Evolutionary conservation across 208 protist species (phyloP).

Genomic region (Leptomonas seymouri): DNA sequence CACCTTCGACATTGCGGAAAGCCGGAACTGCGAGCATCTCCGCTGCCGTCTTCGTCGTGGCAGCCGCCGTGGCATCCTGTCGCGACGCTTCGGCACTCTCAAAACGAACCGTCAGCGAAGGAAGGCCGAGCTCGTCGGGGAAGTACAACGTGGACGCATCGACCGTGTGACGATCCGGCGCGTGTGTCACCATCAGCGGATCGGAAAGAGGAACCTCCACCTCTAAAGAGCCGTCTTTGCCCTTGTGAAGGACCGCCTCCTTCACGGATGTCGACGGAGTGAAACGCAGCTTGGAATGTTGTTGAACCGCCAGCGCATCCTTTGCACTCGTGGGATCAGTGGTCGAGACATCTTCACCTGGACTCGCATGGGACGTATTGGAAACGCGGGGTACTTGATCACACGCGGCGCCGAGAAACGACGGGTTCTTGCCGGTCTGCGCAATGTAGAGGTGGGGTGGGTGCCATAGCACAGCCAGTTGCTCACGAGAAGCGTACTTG

Average conservation of each 20-base stretch:
- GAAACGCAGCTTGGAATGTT: conserved; percentile 11
- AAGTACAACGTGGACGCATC: conserved; percentile 56
- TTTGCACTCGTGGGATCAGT: too few species aligned
- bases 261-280: not conserved
- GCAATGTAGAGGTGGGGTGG: conserved; percentile 39
- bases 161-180: conserved; percentile 24
- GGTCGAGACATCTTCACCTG: not conserved
- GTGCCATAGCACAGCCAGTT: conserved; percentile 52
- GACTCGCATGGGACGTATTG: too few species aligned
- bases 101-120: conserved; percentile 51
- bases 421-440: conserved; percentile 71
- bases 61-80: conserved; percentile 31
- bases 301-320: not conserved
- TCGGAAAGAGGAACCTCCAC: conserved; percentile 31
- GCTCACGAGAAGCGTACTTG: conserved; percentile 72
- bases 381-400: conserved; percentile 20
- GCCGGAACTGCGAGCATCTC: conserved; percentile 59
- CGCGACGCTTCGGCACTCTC: conserved; percentile 21
- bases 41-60: conserved; percentile 29
- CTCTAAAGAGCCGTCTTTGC: not conserved
- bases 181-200: conserved; percentile 20
- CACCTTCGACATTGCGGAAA: conserved; percentile 10
- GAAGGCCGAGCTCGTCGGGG: conserved; percentile 61
- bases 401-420: conserved; percentile 48
- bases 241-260: conserved; percentile 12